Evolutionary conservation across 1,284 basidiomycete genomes (phyloP).

Genomic region (Coniophora puteana): DNA sequence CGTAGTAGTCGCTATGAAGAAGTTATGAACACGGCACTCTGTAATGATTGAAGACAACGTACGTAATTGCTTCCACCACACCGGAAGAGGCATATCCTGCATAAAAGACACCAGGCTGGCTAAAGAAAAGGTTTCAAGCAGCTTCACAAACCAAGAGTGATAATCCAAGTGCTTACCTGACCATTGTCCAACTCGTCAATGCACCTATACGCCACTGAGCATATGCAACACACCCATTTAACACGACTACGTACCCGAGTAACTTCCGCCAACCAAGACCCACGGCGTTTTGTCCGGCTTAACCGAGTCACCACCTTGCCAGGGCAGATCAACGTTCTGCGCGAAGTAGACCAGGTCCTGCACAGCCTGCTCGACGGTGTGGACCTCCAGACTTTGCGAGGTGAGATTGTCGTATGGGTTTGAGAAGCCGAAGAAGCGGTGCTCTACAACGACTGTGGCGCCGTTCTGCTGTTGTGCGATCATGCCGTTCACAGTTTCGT

Average conservation of each 20-base stretch:
- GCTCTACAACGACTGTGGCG: constrained; percentile 57
- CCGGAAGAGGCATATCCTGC: constrained; percentile 71
- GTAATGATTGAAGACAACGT: constrained; percentile 5
- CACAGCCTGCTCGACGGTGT: constrained; percentile 69
- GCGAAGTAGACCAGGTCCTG: constrained; percentile 72
- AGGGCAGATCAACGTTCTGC: constrained; percentile 59
- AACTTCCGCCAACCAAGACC: constrained; percentile 71
- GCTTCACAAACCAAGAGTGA: too few species aligned
- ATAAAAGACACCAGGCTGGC: constrained; percentile 62
- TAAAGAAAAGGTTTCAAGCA: constrained; percentile 22
- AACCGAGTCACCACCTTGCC: constrained; percentile 58
- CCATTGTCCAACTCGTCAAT: constrained; percentile 68
- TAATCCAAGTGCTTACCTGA: constrained; percentile 50
- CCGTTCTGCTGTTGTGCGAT: constrained; percentile 67
- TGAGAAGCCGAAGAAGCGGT: constrained; percentile 50
- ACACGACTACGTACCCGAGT: constrained; percentile 42
- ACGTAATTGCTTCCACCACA: constrained; percentile 67
- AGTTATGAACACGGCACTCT: constrained; percentile 1
- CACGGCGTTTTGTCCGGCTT: constrained; percentile 59
- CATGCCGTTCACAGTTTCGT: constrained; percentile 58
- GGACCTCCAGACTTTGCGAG: constrained; percentile 51
- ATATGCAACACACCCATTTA: not conserved
- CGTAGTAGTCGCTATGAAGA: constrained; percentile 55
- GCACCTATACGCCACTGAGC: constrained; percentile 32
- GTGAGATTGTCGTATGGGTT: constrained; percentile 60